Conservation (phyloP, 2,329 filamentous ascomycete genomes). For the Colletotrichum noveboracense region DNA sequence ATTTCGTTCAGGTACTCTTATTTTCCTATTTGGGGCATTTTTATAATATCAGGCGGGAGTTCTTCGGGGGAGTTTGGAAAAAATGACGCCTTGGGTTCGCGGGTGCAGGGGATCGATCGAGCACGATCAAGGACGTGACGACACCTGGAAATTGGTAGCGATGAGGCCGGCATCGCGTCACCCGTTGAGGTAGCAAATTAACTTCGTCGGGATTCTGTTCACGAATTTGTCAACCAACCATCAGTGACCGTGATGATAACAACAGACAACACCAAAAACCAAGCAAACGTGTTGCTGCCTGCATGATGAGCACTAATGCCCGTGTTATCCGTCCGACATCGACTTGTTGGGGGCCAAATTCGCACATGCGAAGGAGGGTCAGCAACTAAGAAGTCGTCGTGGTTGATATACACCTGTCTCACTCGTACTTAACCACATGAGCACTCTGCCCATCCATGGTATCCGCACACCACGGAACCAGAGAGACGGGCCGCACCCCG, state of each 20-base stretch:
- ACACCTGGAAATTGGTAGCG: constrained; percentile 21
- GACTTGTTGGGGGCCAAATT: neutral
- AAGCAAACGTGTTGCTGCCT: neutral
- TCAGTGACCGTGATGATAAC: neutral
- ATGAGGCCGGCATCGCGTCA: constrained; percentile 20
- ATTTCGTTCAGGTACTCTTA: neutral
- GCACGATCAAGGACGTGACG: constrained; percentile 24
- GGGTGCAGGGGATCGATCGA: constrained; percentile 21
- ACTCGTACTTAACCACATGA: neutral
- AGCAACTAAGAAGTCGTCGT: constrained; percentile 4
- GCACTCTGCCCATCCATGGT: neutral
- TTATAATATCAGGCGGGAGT: neutral
- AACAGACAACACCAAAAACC: neutral
- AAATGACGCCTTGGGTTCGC: constrained; percentile 20
- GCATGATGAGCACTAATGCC: neutral
- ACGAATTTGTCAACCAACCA: neutral
- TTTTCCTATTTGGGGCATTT: neutral
- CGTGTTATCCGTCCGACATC: neutral
- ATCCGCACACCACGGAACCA: neutral
- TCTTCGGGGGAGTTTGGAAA: neutral
- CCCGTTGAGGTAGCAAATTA: constrained; percentile 17
- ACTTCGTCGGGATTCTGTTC: constrained; percentile 3
- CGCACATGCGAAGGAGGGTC: constrained; percentile 1
- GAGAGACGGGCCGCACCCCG: constrained; percentile 13
- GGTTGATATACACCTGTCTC: constrained; percentile 7